Evolutionary conservation across 345 rosid species (phyloP), one percentile per base, ranked within the genome.

Genomic region (Toxicodendron radicans): DNA sequence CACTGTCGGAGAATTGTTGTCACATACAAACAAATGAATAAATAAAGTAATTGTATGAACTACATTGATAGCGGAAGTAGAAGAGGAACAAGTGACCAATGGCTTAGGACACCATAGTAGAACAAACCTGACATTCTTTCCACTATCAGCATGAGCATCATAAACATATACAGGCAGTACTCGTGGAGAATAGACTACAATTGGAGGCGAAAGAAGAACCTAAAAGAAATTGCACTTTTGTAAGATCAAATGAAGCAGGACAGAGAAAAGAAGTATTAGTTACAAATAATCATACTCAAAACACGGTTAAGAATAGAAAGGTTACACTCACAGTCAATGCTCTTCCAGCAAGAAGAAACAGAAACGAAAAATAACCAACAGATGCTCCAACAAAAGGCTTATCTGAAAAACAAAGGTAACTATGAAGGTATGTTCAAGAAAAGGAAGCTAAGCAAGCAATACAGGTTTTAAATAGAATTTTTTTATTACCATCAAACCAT

Each of bases 161-260:
- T 96, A 96, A 43, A 96, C 95, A 80, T 93, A 93, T 68, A 93
- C 99, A 73, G 99, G 99, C 76, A 96, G 80, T 58, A 96, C 98
- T 80, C 99, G 83, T 49, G 99, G 98, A 61, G 99, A 96, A 85
- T 96, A 96, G 79, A 96, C 99, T 56, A 96, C 98, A 77, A 96
- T 92, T 38, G 99, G 99, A 33, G 98, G 99, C 54, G 99, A 96
- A 73, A 96, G 97, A 82, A 96, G 98, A 79, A 96, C 99, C 99
- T 96, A 80, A 57, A 82, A 60, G 52, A 66, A 59, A 49, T 17
- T 2, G 33, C 9, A 18, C n/a, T 3, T 43, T 60, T 64, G 60
- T 70, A 18, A 33, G 48, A 54, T 35, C 70, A 58, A 33, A 45
- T 54, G 32, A 66, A 70, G 38, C 67, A 51, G 71, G 64, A 57